Percentiles rank a stretch among this genome's conserved stretches.
These are phyloP conservation scores for Phoma sp. DNA, from an alignment of 2,329 filamentous ascomycete species.

Conservation along the genomic window DNA sequence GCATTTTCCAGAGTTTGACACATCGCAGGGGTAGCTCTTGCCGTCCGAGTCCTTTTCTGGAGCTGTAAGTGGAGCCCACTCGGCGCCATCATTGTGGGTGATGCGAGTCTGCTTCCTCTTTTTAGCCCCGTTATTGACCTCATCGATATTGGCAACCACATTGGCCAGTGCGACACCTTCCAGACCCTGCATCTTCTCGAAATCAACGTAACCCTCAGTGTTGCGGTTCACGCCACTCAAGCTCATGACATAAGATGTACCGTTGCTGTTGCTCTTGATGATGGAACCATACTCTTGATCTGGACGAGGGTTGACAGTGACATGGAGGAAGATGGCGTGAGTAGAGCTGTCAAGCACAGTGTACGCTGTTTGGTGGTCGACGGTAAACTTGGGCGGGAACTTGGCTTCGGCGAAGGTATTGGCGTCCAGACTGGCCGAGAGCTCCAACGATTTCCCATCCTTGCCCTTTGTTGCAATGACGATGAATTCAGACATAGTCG, in stretches of 20 bases:
- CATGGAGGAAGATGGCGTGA: conserved; percentile 92
- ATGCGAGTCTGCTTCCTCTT: conserved; percentile 92
- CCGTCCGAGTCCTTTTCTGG: conserved; percentile 74
- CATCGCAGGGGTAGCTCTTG: conserved; percentile 74
- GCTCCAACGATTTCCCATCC: conserved; percentile 72
- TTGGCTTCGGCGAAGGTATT: conserved; percentile 79
- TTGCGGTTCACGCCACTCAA: conserved; percentile 83
- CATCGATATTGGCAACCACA: conserved; percentile 76
- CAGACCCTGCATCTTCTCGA: conserved; percentile 91
- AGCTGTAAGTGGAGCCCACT: conserved; percentile 81
- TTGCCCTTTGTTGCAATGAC: conserved; percentile 77
- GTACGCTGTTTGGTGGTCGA: conserved; percentile 81
- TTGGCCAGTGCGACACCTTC: conserved; percentile 93
- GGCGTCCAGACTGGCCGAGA: conserved; percentile 86
- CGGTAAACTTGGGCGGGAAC: conserved; percentile 85
- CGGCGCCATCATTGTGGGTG: conserved; percentile 92
- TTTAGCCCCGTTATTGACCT: conserved; percentile 65
- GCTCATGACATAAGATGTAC: conserved; percentile 91
- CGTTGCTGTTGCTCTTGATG: conserved; percentile 98
- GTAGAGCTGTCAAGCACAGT: conserved; percentile 95
- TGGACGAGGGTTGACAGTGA: conserved; percentile 73
- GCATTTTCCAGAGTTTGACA: conserved; percentile 69
- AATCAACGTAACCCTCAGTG: conserved; percentile 81
- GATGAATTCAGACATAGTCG: conserved; percentile 96
- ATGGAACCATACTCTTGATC: conserved; percentile 82